Evolutionary conservation across 352 stramenopile genomes (phyloP).

Genomic region (Plasmopara viticola): DNA sequence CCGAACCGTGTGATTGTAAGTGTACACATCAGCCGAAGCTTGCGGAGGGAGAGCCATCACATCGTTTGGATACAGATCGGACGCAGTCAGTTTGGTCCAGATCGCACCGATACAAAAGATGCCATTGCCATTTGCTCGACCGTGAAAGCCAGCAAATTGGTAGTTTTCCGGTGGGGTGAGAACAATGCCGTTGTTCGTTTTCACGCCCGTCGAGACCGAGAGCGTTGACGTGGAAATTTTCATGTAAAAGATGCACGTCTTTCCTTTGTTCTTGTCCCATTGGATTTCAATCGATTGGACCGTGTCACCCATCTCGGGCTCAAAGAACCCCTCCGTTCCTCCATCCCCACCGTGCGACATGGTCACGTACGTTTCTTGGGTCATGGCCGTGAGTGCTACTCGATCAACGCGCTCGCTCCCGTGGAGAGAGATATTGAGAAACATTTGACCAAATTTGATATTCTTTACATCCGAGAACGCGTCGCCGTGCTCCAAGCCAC

Average conservation of each 20-base stretch:
- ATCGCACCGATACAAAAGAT: conserved; percentile 18
- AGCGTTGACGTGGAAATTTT: conserved; percentile 8
- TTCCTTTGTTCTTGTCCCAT: conserved; percentile 11
- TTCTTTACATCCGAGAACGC: conserved; percentile 19
- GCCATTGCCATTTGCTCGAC: conserved; percentile 8
- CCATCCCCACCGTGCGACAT: conserved; percentile 14
- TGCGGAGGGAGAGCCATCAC: no score
- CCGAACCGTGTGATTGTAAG: conserved; percentile 9
- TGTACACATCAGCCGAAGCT: no score
- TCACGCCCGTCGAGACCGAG: conserved; percentile 6
- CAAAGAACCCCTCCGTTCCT: conserved; percentile 6
- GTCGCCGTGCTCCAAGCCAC: conserved; percentile 6
- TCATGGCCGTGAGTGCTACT: conserved; percentile 3
- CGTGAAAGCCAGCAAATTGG: conserved; percentile 16
- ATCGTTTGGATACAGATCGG: no score
- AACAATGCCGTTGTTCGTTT: conserved; percentile 3
- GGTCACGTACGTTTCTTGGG: conserved; percentile 3
- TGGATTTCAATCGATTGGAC: conserved; percentile 19
- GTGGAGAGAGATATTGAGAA: conserved; percentile 13
- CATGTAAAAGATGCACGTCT: conserved; percentile 14
- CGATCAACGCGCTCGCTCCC: conserved; percentile 7
- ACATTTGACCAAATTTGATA: conserved; percentile 13
- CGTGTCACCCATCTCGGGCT: conserved; percentile 9
- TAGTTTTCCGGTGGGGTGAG: conserved; percentile 10
- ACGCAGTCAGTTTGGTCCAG: conserved; percentile 8